phyloP scores from a whole-genome alignment of 768 basidiomycete species.

The Phlebiopsis flavidoalba region DNA sequence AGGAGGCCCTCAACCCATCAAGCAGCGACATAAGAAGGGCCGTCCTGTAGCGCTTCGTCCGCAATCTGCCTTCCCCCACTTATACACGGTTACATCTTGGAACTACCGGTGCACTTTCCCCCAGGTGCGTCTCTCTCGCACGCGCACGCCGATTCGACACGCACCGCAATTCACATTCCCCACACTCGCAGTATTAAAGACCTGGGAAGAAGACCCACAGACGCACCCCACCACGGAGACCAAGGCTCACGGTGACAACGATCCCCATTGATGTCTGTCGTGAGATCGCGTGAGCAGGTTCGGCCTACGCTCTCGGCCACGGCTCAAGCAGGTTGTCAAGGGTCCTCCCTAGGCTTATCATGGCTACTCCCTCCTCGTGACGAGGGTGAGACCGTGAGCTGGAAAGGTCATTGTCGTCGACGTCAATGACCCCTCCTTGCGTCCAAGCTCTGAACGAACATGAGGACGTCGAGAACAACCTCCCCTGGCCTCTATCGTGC shows the following conservation, averaged over 20 bases:
- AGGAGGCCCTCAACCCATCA: constrained; percentile 99
- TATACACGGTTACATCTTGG: constrained; percentile 92
- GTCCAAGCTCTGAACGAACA: constrained; percentile 95
- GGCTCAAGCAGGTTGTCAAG: constrained; percentile 99
- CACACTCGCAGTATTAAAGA: constrained; percentile 58
- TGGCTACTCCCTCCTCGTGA: constrained; percentile 99
- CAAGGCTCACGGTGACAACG: constrained; percentile 98
- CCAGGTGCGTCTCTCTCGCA: constrained; percentile 50
- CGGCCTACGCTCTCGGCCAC: constrained; percentile 94
- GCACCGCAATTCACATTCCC: not conserved
- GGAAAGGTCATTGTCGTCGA: constrained; percentile 99
- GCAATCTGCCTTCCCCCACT: constrained; percentile 97
- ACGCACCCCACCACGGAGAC: constrained; percentile 80
- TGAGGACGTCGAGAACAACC: constrained; percentile 97
- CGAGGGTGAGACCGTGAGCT: constrained; percentile 99
- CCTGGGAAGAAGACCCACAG: constrained; percentile 93
- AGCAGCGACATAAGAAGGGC: constrained; percentile 97
- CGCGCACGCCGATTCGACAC: not conserved
- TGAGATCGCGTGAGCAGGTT: constrained; percentile 99
- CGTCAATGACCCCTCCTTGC: constrained; percentile 92
- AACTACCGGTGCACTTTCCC: constrained; percentile 98
- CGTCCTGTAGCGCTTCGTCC: constrained; percentile 88
- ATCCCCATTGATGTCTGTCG: constrained; percentile 99
- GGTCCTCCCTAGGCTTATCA: constrained; percentile 99
- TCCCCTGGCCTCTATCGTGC: constrained; percentile 95